Percentiles rank a stretch among this genome's conserved stretches.
Evolutionary conservation across 2,329 filamentous ascomycete genomes (phyloP).

Genomic region (Dothideomycetes sp.): DNA sequence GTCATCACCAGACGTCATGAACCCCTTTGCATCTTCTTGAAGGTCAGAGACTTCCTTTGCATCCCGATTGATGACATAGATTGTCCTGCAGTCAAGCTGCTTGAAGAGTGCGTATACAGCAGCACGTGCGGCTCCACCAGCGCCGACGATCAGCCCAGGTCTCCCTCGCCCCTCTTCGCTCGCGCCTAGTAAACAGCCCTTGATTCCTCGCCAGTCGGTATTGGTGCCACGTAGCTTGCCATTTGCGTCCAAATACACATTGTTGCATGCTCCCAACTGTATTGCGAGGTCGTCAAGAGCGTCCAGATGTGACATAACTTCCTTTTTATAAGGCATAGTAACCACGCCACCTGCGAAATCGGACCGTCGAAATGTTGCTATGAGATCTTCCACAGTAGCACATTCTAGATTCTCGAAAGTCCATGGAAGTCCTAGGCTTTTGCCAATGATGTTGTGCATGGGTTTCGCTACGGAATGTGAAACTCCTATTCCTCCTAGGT

Average conservation of each 20-base stretch:
- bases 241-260: slow-evolving; percentile 19
- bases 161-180: slow-evolving; percentile 12
- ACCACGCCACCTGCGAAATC: slow-evolving; percentile 24
- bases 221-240: slow-evolving; percentile 27
- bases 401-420: slow-evolving; percentile 25
- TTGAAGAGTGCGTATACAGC: slow-evolving; percentile 15
- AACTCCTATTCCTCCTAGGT: slow-evolving; percentile 30
- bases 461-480: slow-evolving; percentile 29
- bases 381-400: slow-evolving; percentile 21
- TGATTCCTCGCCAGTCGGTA: slow-evolving; percentile 34
- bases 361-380: slow-evolving; percentile 18
- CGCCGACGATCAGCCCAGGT: slow-evolving; percentile 28
- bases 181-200: slow-evolving; percentile 21
- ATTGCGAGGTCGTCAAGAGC: slow-evolving; percentile 24
- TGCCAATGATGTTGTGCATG: slow-evolving; percentile 30
- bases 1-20: not conserved
- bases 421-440: slow-evolving; percentile 24
- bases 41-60: slow-evolving; percentile 9
- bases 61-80: slow-evolving; percentile 13
- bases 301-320: slow-evolving; percentile 25
- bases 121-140: slow-evolving; percentile 31
- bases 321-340: slow-evolving; percentile 34
- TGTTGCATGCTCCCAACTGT: slow-evolving; percentile 29
- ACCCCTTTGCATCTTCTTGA: slow-evolving; percentile 2
- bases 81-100: slow-evolving; percentile 5